phyloP scores from a whole-genome alignment of 805 yeast genomes.

The Starmerella floris region DNA sequence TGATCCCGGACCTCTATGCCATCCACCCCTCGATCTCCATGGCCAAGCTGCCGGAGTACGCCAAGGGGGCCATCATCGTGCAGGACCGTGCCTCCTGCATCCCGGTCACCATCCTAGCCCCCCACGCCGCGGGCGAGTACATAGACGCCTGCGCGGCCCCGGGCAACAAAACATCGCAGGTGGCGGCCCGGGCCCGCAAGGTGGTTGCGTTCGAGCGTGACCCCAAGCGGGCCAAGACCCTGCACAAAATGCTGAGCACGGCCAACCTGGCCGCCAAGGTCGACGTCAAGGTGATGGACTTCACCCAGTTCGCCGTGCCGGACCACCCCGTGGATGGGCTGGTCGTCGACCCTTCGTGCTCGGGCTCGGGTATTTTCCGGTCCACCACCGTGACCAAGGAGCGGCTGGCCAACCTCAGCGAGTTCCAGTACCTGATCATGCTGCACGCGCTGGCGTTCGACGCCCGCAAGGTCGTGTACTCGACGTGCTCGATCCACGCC shows the following conservation, averaged over 20 bases:
- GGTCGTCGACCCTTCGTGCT: slow-evolving; percentile 91
- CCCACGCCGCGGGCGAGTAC: slow-evolving; percentile 33
- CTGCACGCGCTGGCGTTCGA: slow-evolving; percentile 68
- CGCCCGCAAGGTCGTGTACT: slow-evolving; percentile 70
- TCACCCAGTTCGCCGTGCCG: slow-evolving; percentile 44
- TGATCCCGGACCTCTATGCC: slow-evolving; percentile 67
- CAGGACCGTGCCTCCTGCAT: slow-evolving; percentile 97
- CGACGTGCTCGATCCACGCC: slow-evolving; percentile 90
- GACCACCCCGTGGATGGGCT: slow-evolving; percentile 65
- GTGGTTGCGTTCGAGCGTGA: slow-evolving; percentile 78
- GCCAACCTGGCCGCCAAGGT: slow-evolving; percentile 53
- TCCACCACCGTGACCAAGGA: slow-evolving; percentile 27
- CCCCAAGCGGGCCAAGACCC: slow-evolving; percentile 49
- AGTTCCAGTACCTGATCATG: slow-evolving; percentile 78
- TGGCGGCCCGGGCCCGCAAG: slow-evolving; percentile 48
- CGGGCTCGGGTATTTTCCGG: slow-evolving; percentile 88
- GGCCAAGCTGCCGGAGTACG: slow-evolving; percentile 54
- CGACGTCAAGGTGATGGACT: slow-evolving; percentile 40
- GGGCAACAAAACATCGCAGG: slow-evolving; percentile 92
- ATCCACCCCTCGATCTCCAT: slow-evolving; percentile 63
- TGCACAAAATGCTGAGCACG: slow-evolving; percentile 61
- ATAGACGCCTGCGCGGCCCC: slow-evolving; percentile 98
- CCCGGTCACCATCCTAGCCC: slow-evolving; percentile 73
- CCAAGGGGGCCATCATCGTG: slow-evolving; percentile 65
- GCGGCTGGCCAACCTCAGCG: slow-evolving; percentile 59